Evolutionary conservation across 2,329 filamentous ascomycete genomes (phyloP), one percentile per base, ranked within the genome.

Genomic region (Rutstroemia sp.): DNA sequence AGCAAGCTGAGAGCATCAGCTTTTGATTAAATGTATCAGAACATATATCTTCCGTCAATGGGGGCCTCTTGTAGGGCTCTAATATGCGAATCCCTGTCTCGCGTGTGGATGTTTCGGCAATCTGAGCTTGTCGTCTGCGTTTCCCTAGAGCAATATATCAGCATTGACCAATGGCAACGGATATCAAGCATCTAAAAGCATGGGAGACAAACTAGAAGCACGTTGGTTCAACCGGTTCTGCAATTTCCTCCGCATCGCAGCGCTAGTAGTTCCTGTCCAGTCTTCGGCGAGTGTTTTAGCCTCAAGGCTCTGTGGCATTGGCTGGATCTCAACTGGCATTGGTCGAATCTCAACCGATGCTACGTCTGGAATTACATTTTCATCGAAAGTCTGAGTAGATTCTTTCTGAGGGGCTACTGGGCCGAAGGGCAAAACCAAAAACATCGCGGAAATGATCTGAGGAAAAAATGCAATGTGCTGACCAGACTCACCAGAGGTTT

Each of bases 241-340:
- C 14, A 63, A 47, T 50, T 63, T 63, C 38, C 64, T 62, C 23
- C 64, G 62, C 54, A 66, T 58, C 0, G 59, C 59, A 1, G 64
- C 63, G 52, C 63, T 67, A 4, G 62, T 68, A 7, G 68, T 61
- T 5, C 70, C 69, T 1, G 66, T 71, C 69, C 69, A 72, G 51
- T 72, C 69, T 41, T 72, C 69, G 14, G 48, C 48, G 9, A 49
- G 45, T 17, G 54, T 54, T 23, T 54, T 38, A 16, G 61, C 39
- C 17, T 61, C 58, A 7, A 41, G 49, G n/a, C 48, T 39, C 41
- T 63, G 58, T 3, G 47, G 48, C 61, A 64, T 63, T 3, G 55
- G 52, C 12, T 50, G 51, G 2, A 64, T 27, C 25, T 54, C 56
- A 44, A 64, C 60, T 4, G 47, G 48, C 61, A 64, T 63, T 3